Conservation (phyloP, 1,284 basidiomycete species). For the Ustilago cynodontis region DNA sequence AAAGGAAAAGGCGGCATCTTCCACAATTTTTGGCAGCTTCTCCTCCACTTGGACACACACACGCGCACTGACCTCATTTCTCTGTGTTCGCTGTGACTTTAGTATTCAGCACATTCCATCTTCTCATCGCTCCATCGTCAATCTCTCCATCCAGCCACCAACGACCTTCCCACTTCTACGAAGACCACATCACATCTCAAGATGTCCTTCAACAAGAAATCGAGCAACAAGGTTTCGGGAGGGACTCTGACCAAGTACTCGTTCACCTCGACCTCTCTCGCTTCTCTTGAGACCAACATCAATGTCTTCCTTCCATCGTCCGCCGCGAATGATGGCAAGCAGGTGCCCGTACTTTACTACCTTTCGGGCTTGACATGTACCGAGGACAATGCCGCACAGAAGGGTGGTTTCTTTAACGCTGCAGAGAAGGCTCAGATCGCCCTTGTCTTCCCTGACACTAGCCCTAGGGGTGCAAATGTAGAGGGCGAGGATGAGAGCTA, state of each 20-base stretch:
- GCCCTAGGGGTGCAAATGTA: constrained; percentile 90
- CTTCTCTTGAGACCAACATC: constrained; percentile 83
- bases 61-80: constrained; percentile 36
- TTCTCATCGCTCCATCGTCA: background rate
- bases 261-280: constrained; percentile 77
- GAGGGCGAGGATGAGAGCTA: constrained; percentile 83
- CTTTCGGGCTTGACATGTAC: constrained; percentile 94
- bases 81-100: background rate
- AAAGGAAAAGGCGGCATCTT: constrained; percentile 25
- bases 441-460: constrained; percentile 94
- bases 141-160: background rate
- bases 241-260: constrained; percentile 65
- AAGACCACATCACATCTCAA: background rate
- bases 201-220: constrained; percentile 49
- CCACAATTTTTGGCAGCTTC: background rate
- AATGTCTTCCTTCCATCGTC: constrained; percentile 88
- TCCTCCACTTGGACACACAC: constrained; percentile 19
- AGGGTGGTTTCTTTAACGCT: constrained; percentile 62
- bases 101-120: background rate
- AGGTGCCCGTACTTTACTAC: constrained; percentile 85
- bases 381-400: constrained; percentile 83
- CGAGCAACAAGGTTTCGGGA: constrained; percentile 46
- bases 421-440: constrained; percentile 76
- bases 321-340: constrained; percentile 71
- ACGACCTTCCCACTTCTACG: background rate